These are phyloP conservation scores for Sicyos edulis DNA, from an alignment of 306 rosid genomes.

Conservation along the genomic window DNA sequence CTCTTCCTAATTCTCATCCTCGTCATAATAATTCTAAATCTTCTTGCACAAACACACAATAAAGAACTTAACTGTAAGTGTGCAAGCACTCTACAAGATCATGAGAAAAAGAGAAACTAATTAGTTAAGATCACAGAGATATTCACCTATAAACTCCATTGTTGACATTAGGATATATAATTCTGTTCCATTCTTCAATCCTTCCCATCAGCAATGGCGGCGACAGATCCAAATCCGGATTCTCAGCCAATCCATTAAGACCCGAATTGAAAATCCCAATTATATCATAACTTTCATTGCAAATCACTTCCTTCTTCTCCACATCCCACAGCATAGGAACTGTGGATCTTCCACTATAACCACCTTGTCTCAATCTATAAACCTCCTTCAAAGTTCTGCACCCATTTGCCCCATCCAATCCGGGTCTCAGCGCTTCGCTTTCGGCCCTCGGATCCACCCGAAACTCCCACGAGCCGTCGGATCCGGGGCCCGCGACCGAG, in stretches of 20 bases:
- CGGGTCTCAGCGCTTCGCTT: slow-evolving; percentile 29
- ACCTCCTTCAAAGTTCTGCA: slow-evolving; percentile 58
- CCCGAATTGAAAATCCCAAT: slow-evolving; percentile 62
- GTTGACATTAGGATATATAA: slow-evolving; percentile 73
- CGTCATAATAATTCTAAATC: no score
- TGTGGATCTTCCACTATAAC: slow-evolving; percentile 63
- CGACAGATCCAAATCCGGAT: slow-evolving; percentile 60
- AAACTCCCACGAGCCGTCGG: slow-evolving; percentile 85
- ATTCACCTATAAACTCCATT: slow-evolving; percentile 82
- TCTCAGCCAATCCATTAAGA: slow-evolving; percentile 48
- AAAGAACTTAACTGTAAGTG: no score
- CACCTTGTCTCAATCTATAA: slow-evolving; percentile 50
- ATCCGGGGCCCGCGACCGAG: slow-evolving; percentile 64
- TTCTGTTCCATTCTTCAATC: slow-evolving; percentile 67
- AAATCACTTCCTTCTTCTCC: slow-evolving; percentile 44
- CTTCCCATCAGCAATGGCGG: slow-evolving; percentile 49
- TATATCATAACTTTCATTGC: slow-evolving; percentile 82
- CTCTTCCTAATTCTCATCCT: no score
- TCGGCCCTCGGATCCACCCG: slow-evolving; percentile 12
- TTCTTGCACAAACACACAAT: no score
- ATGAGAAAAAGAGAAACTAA: neutral
- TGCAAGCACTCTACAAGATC: no score
- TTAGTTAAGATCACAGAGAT: neutral
- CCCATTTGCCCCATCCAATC: slow-evolving; percentile 56
- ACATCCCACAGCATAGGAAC: slow-evolving; percentile 81